These are phyloP conservation scores for Luffa acutangula DNA, from an alignment of 306 rosid species.

Conservation along the genomic window DNA sequence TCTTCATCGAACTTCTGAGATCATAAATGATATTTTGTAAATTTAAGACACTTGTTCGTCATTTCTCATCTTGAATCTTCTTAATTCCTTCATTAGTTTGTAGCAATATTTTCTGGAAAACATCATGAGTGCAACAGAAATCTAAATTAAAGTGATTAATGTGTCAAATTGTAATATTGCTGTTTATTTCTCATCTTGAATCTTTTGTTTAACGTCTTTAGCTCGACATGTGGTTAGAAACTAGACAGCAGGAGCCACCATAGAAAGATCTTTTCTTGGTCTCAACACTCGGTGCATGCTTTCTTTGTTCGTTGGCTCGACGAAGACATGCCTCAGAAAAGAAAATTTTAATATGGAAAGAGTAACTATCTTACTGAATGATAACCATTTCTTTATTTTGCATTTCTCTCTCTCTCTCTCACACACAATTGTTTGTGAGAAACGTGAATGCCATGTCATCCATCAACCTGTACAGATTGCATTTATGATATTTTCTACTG, in stretches of 20 bases:
- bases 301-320: background rate
- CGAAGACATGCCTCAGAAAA: background rate
- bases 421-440: background rate
- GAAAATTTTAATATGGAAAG: background rate
- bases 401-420: background rate
- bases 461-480: background rate
- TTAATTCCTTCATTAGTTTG: background rate
- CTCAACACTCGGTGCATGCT: background rate
- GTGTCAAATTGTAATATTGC: background rate
- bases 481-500: background rate
- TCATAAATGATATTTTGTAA: background rate
- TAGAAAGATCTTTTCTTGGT: background rate
- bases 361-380: background rate
- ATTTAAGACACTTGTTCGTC: background rate
- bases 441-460: background rate
- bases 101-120: background rate
- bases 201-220: no score
- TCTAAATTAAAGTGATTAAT: background rate
- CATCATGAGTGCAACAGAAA: background rate
- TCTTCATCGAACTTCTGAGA: background rate
- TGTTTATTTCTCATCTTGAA: background rate
- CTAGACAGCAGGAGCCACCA: background rate
- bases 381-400: background rate
- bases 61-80: background rate
- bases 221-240: background rate